Percentiles rank a stretch among this genome's conserved stretches.
Conservation (phyloP, 140 eudicot genomes). For the Flaveria floridana region DNA sequence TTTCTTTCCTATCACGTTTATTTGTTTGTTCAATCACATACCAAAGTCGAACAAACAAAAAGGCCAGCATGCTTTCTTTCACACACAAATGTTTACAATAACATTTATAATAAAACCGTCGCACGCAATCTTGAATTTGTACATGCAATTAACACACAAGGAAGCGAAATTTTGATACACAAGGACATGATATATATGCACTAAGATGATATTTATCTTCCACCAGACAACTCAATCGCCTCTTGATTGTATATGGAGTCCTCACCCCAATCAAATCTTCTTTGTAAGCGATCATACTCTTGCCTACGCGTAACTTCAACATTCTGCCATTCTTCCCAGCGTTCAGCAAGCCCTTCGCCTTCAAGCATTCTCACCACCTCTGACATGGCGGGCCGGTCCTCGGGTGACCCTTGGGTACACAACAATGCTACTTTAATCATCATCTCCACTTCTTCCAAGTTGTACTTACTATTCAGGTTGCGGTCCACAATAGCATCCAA, state of each 20-base stretch:
- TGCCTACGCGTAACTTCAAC: conserved; percentile 78
- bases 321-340: conserved; percentile 97
- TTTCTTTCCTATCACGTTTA: no score
- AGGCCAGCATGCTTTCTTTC: background rate
- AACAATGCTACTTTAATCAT: conserved; percentile 91
- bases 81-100: conserved; percentile 1
- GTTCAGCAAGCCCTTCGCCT: conserved; percentile 97
- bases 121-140: background rate
- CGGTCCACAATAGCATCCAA: conserved; percentile 74
- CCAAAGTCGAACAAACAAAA: conserved; percentile 3
- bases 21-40: background rate
- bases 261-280: conserved; percentile 97
- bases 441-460: conserved; percentile 81
- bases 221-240: conserved; percentile 94
- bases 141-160: conserved; percentile 19
- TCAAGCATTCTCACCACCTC: conserved; percentile 95
- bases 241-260: conserved; percentile 73
- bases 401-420: conserved; percentile 86
- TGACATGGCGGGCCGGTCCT: conserved; percentile 92
- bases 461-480: conserved; percentile 49
- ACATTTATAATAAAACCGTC: background rate
- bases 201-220: conserved; percentile 45
- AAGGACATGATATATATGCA: background rate
- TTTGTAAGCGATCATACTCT: conserved; percentile 80
- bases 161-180: conserved; percentile 5